Evolutionary conservation across 2,329 filamentous ascomycete genomes (phyloP).

Genomic region (Sclerotinia glacialis): DNA sequence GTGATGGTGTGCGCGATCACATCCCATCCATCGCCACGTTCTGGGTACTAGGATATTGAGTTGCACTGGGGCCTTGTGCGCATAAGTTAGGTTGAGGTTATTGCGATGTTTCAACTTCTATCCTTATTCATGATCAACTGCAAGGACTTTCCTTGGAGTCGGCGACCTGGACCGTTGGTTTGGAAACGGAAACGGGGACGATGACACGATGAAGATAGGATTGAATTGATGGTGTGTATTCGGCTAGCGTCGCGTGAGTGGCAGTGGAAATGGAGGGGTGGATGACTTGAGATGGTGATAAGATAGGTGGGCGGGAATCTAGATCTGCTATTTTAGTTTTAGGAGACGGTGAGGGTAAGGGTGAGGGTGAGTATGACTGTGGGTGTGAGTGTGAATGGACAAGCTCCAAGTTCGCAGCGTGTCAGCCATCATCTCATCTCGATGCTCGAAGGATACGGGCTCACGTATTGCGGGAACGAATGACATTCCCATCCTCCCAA

Average conservation of each 20-base stretch:
- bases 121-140: not conserved
- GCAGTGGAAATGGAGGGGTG: not conserved
- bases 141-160: not conserved
- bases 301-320: not conserved
- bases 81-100: not conserved
- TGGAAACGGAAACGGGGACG: not conserved
- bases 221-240: not conserved
- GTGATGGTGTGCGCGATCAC: not conserved
- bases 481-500: not conserved
- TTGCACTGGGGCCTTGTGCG: not conserved
- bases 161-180: not conserved
- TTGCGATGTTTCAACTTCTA: not conserved
- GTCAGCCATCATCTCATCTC: conserved; percentile 8
- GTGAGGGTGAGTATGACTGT: no score
- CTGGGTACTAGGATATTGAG: not conserved
- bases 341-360: no score
- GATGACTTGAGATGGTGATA: not conserved
- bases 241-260: not conserved
- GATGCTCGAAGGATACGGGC: not conserved
- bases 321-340: conserved; percentile 4
- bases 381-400: not conserved
- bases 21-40: not conserved
- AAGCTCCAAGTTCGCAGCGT: conserved; percentile 3
- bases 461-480: conserved; percentile 3
- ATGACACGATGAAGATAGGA: not conserved